Base-by-base conservation (phyloP, 805 yeast species). In the Ogataea neopini region DNA sequence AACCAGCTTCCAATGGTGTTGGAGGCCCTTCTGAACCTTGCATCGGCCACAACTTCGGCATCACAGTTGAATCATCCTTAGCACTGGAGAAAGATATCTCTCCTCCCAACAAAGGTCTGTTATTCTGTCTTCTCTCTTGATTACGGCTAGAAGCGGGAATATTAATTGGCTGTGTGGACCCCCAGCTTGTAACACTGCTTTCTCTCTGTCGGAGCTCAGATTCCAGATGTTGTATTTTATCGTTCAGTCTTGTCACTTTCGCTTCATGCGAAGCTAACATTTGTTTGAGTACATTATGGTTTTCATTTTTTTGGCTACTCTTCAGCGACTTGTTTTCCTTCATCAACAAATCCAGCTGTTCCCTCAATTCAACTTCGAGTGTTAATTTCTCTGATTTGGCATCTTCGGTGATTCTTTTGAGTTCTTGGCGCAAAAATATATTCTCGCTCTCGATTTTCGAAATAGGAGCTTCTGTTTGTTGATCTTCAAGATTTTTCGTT, bases 91-190 rank as follows among this genome's bases (percentile, higher is more conserved):
- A 44, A 17, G 47, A 48, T 17, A 14, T 13, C 42, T 39, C 42
- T 11, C 13, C 4, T 10, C 33, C 40, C 15, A 44, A 37, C 22
- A 43, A 32, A 15, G 52, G 34, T 37, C 28, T 38, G n/a, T 17
- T 43, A 15, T 35, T 17, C 8, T 35, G 3, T 14, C 17, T 13
- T 1, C 11, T 10, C 2, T 30, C 36, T 33, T 10, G 32, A 23
- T 29, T 9, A n/a, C 26, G 29, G 25, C 23, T 23, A 14, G 45
- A 15, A 3, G 22, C 32, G 2, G 61, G 59, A 23, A 61, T 60
- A 36, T 51, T 52, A 29, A 61, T 61, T 1, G 66, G 66, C 37
- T 52, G 57, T 6, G 64, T 49, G 1, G 58, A 47, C 6, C 54
- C 53, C 18, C 59, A 26, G 15, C 44, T 34, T 3, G 49, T 39